Evolutionary conservation across 2,329 filamentous ascomycete genomes (phyloP).

Genomic region (Aspergillus alliaceus): DNA sequence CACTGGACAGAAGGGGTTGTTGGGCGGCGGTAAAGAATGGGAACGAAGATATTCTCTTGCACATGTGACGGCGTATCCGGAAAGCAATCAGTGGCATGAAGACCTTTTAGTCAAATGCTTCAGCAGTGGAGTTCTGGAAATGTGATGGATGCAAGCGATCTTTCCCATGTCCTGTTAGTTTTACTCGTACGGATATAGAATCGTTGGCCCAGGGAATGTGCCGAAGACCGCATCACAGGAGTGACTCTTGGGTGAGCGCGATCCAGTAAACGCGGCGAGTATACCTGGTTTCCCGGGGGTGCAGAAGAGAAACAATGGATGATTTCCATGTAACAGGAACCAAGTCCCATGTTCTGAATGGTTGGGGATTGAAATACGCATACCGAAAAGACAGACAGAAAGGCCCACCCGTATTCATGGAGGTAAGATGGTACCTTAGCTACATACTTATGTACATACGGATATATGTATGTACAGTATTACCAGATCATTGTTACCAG

Average conservation of each 20-base stretch:
- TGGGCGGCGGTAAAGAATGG: no score
- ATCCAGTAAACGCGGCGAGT: no score
- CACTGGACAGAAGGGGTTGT: no score
- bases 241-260: not conserved
- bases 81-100: slow-evolving; percentile 21
- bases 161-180: slow-evolving; percentile 11
- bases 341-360: not conserved
- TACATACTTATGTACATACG: no score
- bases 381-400: not conserved
- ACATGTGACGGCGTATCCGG: slow-evolving; percentile 27
- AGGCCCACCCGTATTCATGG: no score
- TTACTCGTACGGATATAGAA: slow-evolving; percentile 16
- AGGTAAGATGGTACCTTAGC: no score
- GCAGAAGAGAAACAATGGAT: no score
- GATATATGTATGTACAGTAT: no score
- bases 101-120: slow-evolving; percentile 11
- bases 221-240: not conserved
- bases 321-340: no score
- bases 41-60: slow-evolving; percentile 11
- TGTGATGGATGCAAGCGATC: slow-evolving; percentile 14
- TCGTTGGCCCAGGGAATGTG: slow-evolving; percentile 8
- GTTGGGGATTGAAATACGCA: not conserved
- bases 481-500: no score
- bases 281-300: no score
- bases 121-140: slow-evolving; percentile 20